Evolutionary conservation across 2,329 filamentous ascomycete species (phyloP).

Genomic region (Exserohilum turcica): DNA sequence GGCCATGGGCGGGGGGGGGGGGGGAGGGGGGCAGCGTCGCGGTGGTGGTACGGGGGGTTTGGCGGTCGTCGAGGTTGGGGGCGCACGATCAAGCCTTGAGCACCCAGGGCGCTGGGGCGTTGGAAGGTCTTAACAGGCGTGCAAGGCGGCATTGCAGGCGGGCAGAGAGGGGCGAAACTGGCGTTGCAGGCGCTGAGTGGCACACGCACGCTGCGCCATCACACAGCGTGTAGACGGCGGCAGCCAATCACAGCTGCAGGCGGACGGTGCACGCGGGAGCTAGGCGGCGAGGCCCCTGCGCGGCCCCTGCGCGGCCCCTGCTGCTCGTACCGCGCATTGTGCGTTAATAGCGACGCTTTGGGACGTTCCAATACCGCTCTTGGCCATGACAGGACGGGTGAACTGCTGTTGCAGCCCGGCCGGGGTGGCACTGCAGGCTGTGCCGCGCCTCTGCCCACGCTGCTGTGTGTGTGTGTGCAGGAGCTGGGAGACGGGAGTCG

Average conservation of each 20-base stretch:
- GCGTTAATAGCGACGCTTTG: slow-evolving; percentile 20
- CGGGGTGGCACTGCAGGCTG: slow-evolving; percentile 13
- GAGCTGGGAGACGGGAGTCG: no score
- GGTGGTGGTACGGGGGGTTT: slow-evolving; percentile 16
- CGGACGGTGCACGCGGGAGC: slow-evolving; percentile 15
- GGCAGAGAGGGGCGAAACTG: slow-evolving; percentile 28
- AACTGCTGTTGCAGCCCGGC: background rate
- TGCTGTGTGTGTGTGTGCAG: no score
- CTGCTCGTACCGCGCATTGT: slow-evolving; percentile 9
- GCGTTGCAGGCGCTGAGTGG: slow-evolving; percentile 42
- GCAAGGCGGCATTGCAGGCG: slow-evolving; percentile 24
- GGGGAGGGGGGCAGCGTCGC: slow-evolving; percentile 11
- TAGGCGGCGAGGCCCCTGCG: slow-evolving; percentile 23
- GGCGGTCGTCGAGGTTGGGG: no score
- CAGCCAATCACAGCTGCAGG: slow-evolving; percentile 29
- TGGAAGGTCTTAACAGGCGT: slow-evolving; percentile 30
- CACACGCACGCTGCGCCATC: slow-evolving; percentile 36
- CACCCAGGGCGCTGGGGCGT: slow-evolving; percentile 21
- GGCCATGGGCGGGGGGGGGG: no score
- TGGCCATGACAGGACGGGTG: slow-evolving; percentile 6
- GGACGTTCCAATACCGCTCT: slow-evolving; percentile 22
- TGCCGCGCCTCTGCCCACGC: background rate
- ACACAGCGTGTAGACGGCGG: slow-evolving; percentile 32
- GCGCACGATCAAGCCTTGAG: slow-evolving; percentile 11
- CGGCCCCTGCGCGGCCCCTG: slow-evolving; percentile 21